Conservation (phyloP, 306 rosid species). For the Quercus agrifolia region DNA sequence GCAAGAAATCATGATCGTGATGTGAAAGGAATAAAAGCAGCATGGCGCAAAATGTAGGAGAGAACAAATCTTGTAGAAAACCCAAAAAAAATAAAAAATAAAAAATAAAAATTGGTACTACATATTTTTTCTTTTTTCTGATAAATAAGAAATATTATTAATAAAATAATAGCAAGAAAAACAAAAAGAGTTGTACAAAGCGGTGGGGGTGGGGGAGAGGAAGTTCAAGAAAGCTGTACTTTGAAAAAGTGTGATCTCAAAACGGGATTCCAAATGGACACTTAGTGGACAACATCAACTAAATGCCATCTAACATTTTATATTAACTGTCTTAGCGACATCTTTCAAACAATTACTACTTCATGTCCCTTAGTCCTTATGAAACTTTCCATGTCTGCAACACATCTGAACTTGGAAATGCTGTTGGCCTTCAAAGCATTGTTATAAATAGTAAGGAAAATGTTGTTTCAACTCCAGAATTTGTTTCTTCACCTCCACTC, state of each 20-base stretch:
- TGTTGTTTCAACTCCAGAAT: too few relatives aligned
- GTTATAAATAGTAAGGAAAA: not conserved
- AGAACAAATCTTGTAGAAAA: not conserved
- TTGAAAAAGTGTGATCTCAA: too few relatives aligned
- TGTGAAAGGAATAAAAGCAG: slow-evolving; percentile 18
- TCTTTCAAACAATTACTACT: not conserved
- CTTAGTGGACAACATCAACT: not conserved
- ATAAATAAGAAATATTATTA: too few relatives aligned
- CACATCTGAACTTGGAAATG: not conserved
- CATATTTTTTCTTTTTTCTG: too few relatives aligned
- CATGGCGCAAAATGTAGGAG: not conserved
- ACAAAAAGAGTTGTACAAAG: too few relatives aligned
- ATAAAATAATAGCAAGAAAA: too few relatives aligned
- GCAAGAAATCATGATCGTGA: slow-evolving; percentile 22
- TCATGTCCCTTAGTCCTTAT: not conserved
- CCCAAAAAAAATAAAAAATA: not conserved
- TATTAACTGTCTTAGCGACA: not conserved
- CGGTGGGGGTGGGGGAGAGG: too few relatives aligned
- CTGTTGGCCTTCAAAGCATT: not conserved
- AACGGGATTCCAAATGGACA: too few relatives aligned
- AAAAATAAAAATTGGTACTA: not conserved
- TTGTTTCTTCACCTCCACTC: too few relatives aligned
- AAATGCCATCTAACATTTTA: not conserved
- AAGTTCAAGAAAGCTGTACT: too few relatives aligned
- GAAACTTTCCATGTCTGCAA: not conserved